Conservation (phyloP, 139 green algal species). For the Coelastrella sp. region DNA sequence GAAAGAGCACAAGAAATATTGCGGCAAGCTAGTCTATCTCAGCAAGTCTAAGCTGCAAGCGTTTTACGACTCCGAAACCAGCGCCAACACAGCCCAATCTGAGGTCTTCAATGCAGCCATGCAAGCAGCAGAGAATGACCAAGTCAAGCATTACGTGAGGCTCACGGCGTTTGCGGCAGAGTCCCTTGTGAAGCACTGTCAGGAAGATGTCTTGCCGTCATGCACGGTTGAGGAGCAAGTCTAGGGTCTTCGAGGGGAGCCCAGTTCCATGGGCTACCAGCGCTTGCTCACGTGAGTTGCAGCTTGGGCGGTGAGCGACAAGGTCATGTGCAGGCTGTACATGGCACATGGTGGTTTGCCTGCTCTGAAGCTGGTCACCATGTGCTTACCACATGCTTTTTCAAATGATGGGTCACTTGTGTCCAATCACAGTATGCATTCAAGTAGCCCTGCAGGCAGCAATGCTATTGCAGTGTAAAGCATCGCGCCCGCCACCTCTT, state of each 20-base stretch:
- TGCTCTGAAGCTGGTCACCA: too few relatives aligned
- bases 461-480: too few relatives aligned
- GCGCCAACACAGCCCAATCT: neutral
- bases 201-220: neutral
- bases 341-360: too few relatives aligned
- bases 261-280: neutral
- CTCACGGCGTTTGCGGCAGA: neutral
- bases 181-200: neutral
- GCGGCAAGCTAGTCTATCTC: neutral
- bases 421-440: too few relatives aligned
- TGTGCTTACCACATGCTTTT: too few relatives aligned
- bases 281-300: slow-evolving; percentile 11
- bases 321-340: neutral
- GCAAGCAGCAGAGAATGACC: neutral
- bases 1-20: slow-evolving; percentile 15
- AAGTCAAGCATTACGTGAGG: neutral
- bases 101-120: neutral
- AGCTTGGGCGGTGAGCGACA: neutral
- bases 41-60: neutral
- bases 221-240: neutral
- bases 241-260: slow-evolving; percentile 7
- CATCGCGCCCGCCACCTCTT: neutral
- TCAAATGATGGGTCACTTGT: too few relatives aligned
- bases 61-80: neutral
- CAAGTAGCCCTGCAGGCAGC: too few relatives aligned